Conservation (phyloP, 2,329 filamentous ascomycete species). For the Calonectria montana region DNA sequence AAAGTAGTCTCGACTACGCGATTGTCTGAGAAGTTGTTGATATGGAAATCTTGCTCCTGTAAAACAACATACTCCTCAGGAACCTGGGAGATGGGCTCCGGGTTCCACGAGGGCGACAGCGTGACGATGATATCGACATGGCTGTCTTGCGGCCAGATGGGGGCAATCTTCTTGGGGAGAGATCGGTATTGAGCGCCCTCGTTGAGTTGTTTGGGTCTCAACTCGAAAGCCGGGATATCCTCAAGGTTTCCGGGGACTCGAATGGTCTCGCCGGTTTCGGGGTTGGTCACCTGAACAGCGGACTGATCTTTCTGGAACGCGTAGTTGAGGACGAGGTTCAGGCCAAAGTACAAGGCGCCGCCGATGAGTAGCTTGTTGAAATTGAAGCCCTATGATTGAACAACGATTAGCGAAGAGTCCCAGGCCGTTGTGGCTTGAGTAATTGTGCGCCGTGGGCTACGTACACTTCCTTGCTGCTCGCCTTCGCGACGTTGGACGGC, state of each 20-base stretch:
- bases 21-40: slow-evolving; percentile 83
- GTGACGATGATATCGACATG: slow-evolving; percentile 87
- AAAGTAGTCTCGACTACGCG: slow-evolving; percentile 83
- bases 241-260: slow-evolving; percentile 65
- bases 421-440: background rate
- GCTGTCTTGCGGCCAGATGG: slow-evolving; percentile 87
- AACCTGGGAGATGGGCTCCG: slow-evolving; percentile 74
- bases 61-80: slow-evolving; percentile 78
- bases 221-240: slow-evolving; percentile 71
- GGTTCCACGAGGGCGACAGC: slow-evolving; percentile 79
- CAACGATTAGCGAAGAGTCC: slow-evolving; percentile 23
- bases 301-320: slow-evolving; percentile 60
- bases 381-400: slow-evolving; percentile 47
- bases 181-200: slow-evolving; percentile 72
- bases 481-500: slow-evolving; percentile 39
- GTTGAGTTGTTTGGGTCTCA: slow-evolving; percentile 71
- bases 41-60: slow-evolving; percentile 81
- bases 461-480: slow-evolving; percentile 41
- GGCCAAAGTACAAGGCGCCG: slow-evolving; percentile 66
- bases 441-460: slow-evolving; percentile 30
- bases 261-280: slow-evolving; percentile 62
- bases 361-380: slow-evolving; percentile 63
- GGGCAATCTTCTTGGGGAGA: slow-evolving; percentile 78
- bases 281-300: slow-evolving; percentile 60
- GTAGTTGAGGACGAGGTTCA: slow-evolving; percentile 69